Conservation (phyloP, 208 protist species). For the Leishmania gerbilli region DNA sequence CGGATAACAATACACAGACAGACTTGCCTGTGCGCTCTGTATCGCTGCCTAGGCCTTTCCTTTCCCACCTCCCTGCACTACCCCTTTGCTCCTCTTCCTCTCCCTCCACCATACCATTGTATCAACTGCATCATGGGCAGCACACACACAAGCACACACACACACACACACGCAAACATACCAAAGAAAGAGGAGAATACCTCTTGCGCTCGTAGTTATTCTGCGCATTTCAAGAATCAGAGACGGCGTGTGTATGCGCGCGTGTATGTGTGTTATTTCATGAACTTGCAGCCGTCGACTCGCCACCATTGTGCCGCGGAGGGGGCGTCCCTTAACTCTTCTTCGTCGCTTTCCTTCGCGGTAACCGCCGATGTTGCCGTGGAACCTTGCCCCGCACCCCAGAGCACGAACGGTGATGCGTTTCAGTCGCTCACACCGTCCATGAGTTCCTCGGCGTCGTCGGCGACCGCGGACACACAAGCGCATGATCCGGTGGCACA, state of each 20-base stretch:
- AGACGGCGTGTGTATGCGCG: not conserved
- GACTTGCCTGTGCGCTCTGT: not conserved
- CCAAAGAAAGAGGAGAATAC: not conserved
- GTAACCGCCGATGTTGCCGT: not conserved
- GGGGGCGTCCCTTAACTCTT: not conserved
- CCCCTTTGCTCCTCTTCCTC: not conserved
- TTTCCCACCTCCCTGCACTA: not conserved
- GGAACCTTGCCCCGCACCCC: not conserved
- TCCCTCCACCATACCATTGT: not conserved
- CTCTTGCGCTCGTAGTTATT: not conserved
- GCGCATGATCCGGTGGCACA: not conserved
- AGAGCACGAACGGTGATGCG: not conserved
- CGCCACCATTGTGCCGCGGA: not conserved
- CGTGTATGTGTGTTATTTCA: not conserved
- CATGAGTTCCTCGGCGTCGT: conserved; percentile 2
- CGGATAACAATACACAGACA: not conserved
- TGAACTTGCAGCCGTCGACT: not conserved
- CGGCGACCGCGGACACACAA: not conserved
- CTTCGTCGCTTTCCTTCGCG: not conserved
- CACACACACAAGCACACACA: conserved; percentile 4
- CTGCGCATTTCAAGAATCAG: not conserved
- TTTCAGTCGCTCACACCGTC: not conserved
- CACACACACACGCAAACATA: conserved; percentile 10
- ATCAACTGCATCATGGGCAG: not conserved
- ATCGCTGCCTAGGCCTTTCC: not conserved